phyloP scores from a whole-genome alignment of 768 basidiomycete genomes.

The Pulveroboletus frians region DNA sequence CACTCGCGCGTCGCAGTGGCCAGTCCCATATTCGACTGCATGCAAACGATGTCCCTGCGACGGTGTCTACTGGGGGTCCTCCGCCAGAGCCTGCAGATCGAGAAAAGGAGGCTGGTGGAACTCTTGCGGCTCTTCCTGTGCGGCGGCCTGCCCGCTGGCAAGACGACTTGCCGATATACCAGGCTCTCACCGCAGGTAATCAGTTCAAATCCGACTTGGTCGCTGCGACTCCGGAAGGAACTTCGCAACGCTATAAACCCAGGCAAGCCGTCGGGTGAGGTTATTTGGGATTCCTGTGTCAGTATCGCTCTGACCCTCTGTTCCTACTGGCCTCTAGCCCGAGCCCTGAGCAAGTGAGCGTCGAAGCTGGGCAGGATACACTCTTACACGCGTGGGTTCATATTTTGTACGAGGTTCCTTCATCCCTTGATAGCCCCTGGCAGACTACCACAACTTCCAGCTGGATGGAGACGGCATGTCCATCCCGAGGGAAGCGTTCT shows the following conservation, averaged over 20 bases:
- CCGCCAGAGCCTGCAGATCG: too few species aligned
- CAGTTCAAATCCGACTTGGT: neutral
- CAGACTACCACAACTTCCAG: neutral
- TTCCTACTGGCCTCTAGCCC: neutral
- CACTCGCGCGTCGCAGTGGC: neutral
- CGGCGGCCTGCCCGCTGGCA: neutral
- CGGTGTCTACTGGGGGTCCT: neutral
- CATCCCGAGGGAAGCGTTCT: too few species aligned
- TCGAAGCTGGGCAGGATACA: conserved; percentile 7
- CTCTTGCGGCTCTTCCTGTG: conserved; percentile 7
- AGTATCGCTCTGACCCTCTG: neutral
- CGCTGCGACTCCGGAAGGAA: conserved; percentile 6
- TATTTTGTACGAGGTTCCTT: neutral
- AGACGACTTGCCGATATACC: neutral
- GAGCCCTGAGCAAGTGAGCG: neutral
- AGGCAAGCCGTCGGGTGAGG: neutral
- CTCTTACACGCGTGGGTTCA: conserved; percentile 7
- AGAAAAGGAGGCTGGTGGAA: neutral
- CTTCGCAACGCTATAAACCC: conserved; percentile 8
- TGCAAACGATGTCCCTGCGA: neutral
- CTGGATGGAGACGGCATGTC: too few species aligned
- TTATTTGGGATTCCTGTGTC: neutral
- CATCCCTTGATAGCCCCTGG: neutral
- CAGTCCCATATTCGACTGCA: neutral
- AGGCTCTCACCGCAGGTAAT: neutral